These are phyloP conservation scores for Rhizophagus sp. DNA, from an alignment of 192 early-diverging fungal genomes.

Conservation along the genomic window DNA sequence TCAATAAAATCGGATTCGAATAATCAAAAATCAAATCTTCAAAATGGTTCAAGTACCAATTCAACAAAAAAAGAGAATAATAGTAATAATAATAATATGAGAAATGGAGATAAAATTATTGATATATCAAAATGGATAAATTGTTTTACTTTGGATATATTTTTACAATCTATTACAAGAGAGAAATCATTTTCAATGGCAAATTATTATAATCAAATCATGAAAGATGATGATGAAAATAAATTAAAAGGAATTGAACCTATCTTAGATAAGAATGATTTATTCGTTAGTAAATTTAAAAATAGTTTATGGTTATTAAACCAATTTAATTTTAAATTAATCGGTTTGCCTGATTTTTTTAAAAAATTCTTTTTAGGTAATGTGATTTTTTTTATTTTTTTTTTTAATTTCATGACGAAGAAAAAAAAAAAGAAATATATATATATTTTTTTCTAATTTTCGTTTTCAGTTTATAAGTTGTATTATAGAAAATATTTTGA, in stretches of 20 bases:
- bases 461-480: not conserved
- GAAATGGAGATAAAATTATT: not conserved
- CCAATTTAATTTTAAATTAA: not conserved
- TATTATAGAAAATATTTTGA: not conserved
- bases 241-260: not conserved
- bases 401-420: too few relatives aligned
- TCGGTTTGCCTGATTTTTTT: not conserved
- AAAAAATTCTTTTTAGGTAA: not conserved
- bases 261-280: not conserved
- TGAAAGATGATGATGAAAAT: not conserved
- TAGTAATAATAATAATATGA: too few relatives aligned
- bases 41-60: not conserved
- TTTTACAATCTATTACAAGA: not conserved
- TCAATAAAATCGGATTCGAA: not conserved
- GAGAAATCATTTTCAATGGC: not conserved
- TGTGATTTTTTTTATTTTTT: not conserved
- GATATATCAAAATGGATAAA: not conserved
- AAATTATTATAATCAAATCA: not conserved
- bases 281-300: not conserved
- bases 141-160: not conserved
- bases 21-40: not conserved
- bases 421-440: too few relatives aligned
- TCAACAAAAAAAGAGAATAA: too few relatives aligned
- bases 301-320: not conserved
- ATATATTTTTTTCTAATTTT: not conserved